Base-by-base conservation (phyloP, 331 rosid genomes). In the Erythrophleum ivorense region DNA sequence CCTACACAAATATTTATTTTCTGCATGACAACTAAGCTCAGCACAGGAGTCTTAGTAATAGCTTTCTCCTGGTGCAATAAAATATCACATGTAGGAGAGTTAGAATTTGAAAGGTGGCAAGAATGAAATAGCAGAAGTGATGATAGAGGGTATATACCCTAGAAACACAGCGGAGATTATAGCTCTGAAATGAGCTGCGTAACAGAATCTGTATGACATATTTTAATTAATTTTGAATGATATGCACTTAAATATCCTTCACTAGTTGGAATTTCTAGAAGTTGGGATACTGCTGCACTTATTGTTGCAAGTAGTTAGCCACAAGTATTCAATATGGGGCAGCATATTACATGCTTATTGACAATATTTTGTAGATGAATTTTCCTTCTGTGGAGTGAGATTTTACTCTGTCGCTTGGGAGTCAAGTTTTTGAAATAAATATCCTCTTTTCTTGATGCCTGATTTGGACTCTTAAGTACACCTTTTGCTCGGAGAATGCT, bases 381-480 rank as follows among this genome's bases (percentile, higher is more conserved):
- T 78, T 33, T 24, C 66, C 18, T 15, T 18, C 11, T 21, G 31
- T 14, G 58, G 19, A 21, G 13, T n/a, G 49, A 19, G 48, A n/a
- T 2, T 66, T 9, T 67, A 16, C 50, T 38, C 31, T 38, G 29
- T 15, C 36, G 3, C 46, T 65, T 6, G 1, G 8, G 75, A 64
- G 14, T 34, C 31, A 24, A 50, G 53, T 31, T 16, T 62, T 38
- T 49, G 6, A 21, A 62, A 79, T 49, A 9, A 72, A 19, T 18
- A 29, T 21, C 45, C 14, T 9, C 43, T 62, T 49, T 31, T 31
- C 45, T 49, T 52, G 46, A 36, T 71, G 75, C 75, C 7, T 63
- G 75, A 62, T 63, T 33, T 71, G 36, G 75, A 21, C 46, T 76
- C 73, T n/a, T 18, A 71, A 45, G 65, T n/a, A 38, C 38, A 33